Evolutionary conservation across 345 rosid species (phyloP), one percentile per base, ranked within the genome.

Genomic region (Reutealis trisperma): DNA sequence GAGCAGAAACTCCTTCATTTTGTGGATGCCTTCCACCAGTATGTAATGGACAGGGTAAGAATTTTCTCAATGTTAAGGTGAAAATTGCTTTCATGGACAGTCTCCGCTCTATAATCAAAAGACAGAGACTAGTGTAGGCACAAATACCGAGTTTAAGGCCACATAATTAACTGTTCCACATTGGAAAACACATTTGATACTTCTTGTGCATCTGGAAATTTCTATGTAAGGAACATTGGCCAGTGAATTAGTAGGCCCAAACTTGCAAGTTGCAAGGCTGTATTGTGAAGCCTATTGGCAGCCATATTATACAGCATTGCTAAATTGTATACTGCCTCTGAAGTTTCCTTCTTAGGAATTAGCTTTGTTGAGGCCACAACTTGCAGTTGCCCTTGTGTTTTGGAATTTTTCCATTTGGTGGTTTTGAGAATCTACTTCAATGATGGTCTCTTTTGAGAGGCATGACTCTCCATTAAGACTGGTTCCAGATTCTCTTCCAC

Each of bases 21-120:
- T 82, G 96, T 96, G 63, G 99, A 96, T 85, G 99, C 99, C 76
- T 96, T 96, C 83, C 99, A 96, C 86, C 99, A 96, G 83, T 92
- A 93, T 82, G 98, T 96, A 24, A 96, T 96, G 99, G 99, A 96
- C 88, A 90, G 99, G 88, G 99, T 96, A 88, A 78, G 92, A 63
- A 42, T 61, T 75, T 77, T 76, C 71, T 72, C 79, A 42, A 37
- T 37, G 32, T 24, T 52, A 52, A 37, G 11, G 27, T 71, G 42
- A 70, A 64, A 63, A 37, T 63, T 63, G 77, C 66, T 65, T 77
- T 54, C 37, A 57, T 60, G 62, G 66, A 59, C 61, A 70, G 11
- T 2, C 16, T 8, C 27, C 54, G 4, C 27, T 24, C 55, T 61
- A 3, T 63, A 7, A 16, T 57, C 54, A 27, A 8, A n/a, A 41